Base-by-base conservation (phyloP, 805 yeast genomes). In the Metschnikowia sp. region DNA sequence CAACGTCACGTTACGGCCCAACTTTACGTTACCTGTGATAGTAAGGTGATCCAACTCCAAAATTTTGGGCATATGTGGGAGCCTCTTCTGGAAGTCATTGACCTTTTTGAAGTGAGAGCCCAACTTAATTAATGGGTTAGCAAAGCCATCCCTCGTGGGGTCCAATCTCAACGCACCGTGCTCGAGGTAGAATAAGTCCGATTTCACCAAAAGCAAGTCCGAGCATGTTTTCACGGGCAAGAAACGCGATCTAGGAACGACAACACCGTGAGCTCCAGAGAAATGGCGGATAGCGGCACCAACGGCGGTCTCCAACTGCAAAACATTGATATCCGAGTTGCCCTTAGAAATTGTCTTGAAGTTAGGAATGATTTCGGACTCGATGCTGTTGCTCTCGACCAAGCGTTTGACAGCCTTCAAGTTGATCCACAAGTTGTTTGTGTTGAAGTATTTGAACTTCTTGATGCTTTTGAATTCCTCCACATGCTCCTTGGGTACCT, bases 281-380 rank as follows among this genome's bases (percentile, higher is more conserved):
- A 94, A 94, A 72, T 91, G 92, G 73, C 96, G 87, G 66, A 94
- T 94, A 40, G 98, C 98, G 35, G 99, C 98, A 77, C 99, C 99
- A 59, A 89, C 96, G 29, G 99, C 99, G 42, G 99, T 94, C 77
- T 94, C 99, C 65, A 94, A 82, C 75, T 92, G 99, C 63, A 92
- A 74, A 43, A 92, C 97, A 63, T 85, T 84, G 58, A 86, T 77
- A 56, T 91, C 97, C 44, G 76, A 73, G 56, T 81, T 81, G 50
- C 96, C 96, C 58, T 79, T 78, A 44, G 82, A 78, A 64, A 94
- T 83, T 43, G 94, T 75, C 75, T 94, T 94, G 59, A 78, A 80
- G 75, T 94, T 94, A 65, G 99, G 98, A 71, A 94, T 94, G 68
- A 94, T 94, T 74, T 94, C 99, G 75, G 88, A 81, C 64, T 85